Evolutionary conservation across 192 early-diverging fungal genomes (phyloP), one percentile per base, ranked within the genome.

Genomic region (Backusella australiensis): DNA sequence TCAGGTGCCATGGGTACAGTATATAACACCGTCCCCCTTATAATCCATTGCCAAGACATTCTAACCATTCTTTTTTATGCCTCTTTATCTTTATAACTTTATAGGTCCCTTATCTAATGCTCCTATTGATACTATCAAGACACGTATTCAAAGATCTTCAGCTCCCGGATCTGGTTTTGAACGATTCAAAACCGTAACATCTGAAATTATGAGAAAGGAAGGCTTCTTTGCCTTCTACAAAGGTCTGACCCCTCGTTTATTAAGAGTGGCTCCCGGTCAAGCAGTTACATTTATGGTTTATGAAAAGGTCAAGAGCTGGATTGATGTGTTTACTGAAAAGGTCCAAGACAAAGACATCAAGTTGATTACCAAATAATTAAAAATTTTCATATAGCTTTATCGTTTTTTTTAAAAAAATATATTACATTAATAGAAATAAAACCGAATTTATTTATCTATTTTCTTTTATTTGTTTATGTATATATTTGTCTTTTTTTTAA

Each of bases 41-140:
- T 68, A 34, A 69, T 36, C 4, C 14, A 69, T 3, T 36, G 21
- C 6, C 35, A 39, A 35, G 17, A 35, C 5, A 67, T 67, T 39
- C 34, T 69, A 63, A 63, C 56, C 9, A 63, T 63, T 26, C 9
- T 29, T 29, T 63, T 63, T 63, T 29, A 44, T 44, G 38, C 21
- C 15, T 53, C 15, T 53, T 6, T 21, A 3, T 26, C 23, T 63
- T 14, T 26, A 26, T 3, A 15, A 44, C 1, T 59, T 11, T 59
- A 23, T 59, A 73, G 91, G 96, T n/a, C 97, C 97, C 0, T 80
- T 99, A 0, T 96, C 95, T 67, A 99, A 99, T 82, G 94, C 94
- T 14, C 97, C 97, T 19, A 97, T 99, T 63, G 97, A 99, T 80
- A 97, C 96, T 49, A 96, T 99, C 87, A 99, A 99, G 85, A 99